Evolutionary conservation across 148 eudicot species (phyloP), one percentile per base, ranked within the genome.

Genomic region (Heliosperma pusillum): DNA sequence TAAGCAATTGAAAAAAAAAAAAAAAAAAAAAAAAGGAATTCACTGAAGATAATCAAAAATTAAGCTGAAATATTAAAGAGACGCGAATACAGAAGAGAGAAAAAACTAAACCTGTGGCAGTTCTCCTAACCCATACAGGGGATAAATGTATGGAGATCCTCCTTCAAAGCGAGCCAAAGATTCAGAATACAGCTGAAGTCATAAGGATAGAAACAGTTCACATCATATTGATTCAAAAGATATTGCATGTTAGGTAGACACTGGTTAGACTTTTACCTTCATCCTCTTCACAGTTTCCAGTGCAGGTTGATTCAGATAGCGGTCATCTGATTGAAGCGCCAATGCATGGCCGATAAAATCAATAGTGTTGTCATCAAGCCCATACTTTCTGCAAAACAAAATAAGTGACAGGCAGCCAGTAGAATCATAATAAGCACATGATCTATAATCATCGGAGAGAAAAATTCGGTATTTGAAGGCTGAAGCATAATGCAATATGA

Each of bases 61-160:
- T 15, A 45, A 4, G 20, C 53, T 19, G 60, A 78, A 15, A 73
- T 21, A 25, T 16, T 5, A 66, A n/a, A 64, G 56, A 42, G 10
- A 27, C 53, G 22, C 71, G 36, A 64, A 61, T 19, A 45, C 13
- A 27, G 20, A 76, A 29, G 25, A 68, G 58, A 29, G 64, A 10
- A 42, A 47, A 67, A 59, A 29, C 12, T 44, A 20, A 64, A 94
- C 98, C 97, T 94, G 98, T 70, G 98, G 98, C 29, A 94, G 93
- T 82, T 94, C 98, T 80, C 96, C 98, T 69, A 94, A 82, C 33
- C 98, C 98, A 64, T 94, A 94, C 80, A 94, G 77, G 12, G 98
- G 98, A 77, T 94, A 94, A 71, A 94, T 92, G 80, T 94, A 94
- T 16, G 98, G 97, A 44, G 97, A 91, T 78, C 97, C 97, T 86